phyloP scores from a whole-genome alignment of 1,139 yeast species.

The Tardiomyces blankii region DNA sequence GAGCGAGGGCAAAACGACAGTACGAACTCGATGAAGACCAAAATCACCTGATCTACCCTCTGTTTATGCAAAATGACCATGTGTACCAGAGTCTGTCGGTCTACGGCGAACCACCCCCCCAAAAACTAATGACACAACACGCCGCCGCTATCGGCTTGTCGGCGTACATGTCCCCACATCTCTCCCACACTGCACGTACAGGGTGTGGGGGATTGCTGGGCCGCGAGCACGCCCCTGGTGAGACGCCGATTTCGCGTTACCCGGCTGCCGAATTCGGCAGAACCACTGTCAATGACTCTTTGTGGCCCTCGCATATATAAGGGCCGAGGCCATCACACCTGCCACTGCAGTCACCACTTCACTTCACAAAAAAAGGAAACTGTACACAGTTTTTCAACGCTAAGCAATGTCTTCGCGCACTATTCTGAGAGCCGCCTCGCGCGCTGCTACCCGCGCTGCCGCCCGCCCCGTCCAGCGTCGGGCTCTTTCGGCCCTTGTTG shows the following conservation, averaged over 20 bases:
- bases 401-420: constrained; percentile 19
- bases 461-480: constrained; percentile 18
- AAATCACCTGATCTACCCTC: too few species aligned
- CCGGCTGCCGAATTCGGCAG: constrained; percentile 1
- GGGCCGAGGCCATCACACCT: neutral
- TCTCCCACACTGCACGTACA: too few species aligned
- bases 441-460: constrained; percentile 19
- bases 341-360: neutral
- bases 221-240: neutral
- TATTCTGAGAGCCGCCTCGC: constrained; percentile 20
- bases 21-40: too few species aligned
- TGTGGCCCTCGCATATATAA: neutral
- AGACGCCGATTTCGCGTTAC: neutral
- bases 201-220: neutral
- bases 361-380: neutral
- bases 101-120: too few species aligned
- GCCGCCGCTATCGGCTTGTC: too few species aligned
- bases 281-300: neutral
- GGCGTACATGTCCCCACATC: too few species aligned
- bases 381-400: neutral
- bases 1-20: too few species aligned
- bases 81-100: too few species aligned
- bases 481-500: constrained; percentile 8
- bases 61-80: too few species aligned
- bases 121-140: too few species aligned